Evolutionary conservation across 2,329 filamentous ascomycete species (phyloP).

Genomic region (Nakataea oryzae): DNA sequence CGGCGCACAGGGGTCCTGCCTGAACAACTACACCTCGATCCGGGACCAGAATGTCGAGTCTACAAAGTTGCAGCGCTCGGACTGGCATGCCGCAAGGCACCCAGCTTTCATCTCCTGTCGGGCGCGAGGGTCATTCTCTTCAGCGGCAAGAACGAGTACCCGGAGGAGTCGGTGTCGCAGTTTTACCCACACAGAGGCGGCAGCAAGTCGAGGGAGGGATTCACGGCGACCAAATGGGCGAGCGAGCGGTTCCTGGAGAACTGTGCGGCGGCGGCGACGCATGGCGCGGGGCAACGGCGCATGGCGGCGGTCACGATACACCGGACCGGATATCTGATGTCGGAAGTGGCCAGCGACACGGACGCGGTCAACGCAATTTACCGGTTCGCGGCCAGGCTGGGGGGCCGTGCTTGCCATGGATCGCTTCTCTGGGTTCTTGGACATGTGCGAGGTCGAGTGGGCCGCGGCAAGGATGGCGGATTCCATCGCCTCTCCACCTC

Average conservation of each 20-base stretch:
- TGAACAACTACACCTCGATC: too few species aligned
- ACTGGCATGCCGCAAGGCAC: background rate
- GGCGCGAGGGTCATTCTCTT: background rate
- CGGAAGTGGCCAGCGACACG: background rate
- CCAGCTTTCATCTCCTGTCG: slow-evolving; percentile 1
- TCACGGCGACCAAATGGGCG: slow-evolving; percentile 4
- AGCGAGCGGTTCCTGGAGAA: slow-evolving; percentile 2
- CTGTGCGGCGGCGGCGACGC: background rate
- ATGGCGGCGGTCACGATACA: background rate
- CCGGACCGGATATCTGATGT: slow-evolving; percentile 1
- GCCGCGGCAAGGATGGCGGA: too few species aligned
- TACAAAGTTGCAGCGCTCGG: too few species aligned
- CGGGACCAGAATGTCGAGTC: too few species aligned
- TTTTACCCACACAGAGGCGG: background rate
- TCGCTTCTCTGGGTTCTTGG: too few species aligned
- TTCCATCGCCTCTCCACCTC: too few species aligned
- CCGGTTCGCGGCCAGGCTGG: background rate
- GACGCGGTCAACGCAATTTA: slow-evolving; percentile 4
- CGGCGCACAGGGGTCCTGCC: too few species aligned
- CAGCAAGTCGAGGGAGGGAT: background rate
- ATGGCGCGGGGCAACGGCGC: background rate
- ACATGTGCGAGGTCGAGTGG: too few species aligned
- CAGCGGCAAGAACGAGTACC: background rate
- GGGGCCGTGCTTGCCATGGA: background rate
- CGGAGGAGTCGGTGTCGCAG: background rate